Evolutionary conservation across 768 basidiomycete species (phyloP), one percentile per base, ranked within the genome.

Genomic region (Suillus subaureus): DNA sequence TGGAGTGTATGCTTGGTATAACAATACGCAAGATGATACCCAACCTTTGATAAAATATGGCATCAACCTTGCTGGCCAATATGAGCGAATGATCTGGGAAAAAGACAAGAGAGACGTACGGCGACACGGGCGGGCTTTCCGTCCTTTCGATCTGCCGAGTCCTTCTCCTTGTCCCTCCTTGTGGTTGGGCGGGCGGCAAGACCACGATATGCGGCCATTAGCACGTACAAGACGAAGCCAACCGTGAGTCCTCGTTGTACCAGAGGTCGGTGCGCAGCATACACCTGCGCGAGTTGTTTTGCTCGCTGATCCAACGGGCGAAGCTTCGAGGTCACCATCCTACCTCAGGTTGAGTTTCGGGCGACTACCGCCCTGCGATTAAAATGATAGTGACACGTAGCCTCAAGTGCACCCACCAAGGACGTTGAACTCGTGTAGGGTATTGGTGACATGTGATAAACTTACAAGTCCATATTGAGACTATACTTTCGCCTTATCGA

Each of bases 11-110:
- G 51, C 90, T 84, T 4, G 96, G 97, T 63, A 98, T 94, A 26
- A 96, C 92, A 58, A 99, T 97, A 23, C 87, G 84, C 43, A 97
- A 81, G 60, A 99, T 89, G 37, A 79, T 78, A 28, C 85, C 83
- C 23, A 99, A 84, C 11, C 94, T 87, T 67, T 88, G 84, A 72
- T 95, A 96, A 80, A 99, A 99, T 23, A 93, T 75, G 2, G 92
- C 92, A 76, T 98, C 97, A n/a, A 97, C 90, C 90, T 95, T 71
- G 57, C 16, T 45, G 1, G 12, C 16, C 54, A n/a, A 33, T 35
- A 54, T 57, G 57, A 63, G 21, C n/a, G 4, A 13, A 21, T 13
- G 47, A 45, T 28, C 51, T 6, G 18, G 62, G 31, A 9, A 16
- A 33, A n/a, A 39, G 45, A 23, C 40, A 15, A 26, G 51, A 56